Percentiles rank a stretch among this genome's conserved stretches.
phyloP scores from a whole-genome alignment of 2,329 filamentous ascomycete genomes.

The Diaporthe batatas region DNA sequence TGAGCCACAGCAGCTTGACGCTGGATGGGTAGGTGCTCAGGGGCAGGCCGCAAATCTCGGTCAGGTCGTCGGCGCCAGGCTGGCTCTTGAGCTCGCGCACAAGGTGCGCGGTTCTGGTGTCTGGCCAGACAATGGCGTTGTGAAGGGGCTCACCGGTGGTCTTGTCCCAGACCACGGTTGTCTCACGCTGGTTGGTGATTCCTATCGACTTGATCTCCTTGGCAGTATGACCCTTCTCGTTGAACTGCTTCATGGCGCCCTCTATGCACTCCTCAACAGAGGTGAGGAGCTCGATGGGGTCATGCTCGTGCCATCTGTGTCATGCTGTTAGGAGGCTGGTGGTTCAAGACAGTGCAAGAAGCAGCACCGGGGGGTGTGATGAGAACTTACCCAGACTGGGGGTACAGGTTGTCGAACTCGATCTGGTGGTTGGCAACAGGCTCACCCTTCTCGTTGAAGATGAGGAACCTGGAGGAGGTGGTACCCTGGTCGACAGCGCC shows the following conservation, averaged over 20 bases:
- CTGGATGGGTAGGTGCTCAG: slow-evolving; percentile 91
- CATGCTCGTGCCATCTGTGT: slow-evolving; percentile 88
- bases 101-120: slow-evolving; percentile 80
- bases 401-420: slow-evolving; percentile 88
- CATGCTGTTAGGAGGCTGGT: slow-evolving; percentile 37
- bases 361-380: slow-evolving; percentile 10
- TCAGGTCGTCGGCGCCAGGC: slow-evolving; percentile 76
- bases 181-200: slow-evolving; percentile 93
- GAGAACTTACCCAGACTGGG: slow-evolving; percentile 80
- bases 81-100: slow-evolving; percentile 81
- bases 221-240: slow-evolving; percentile 75
- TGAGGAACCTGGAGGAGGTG: slow-evolving; percentile 89
- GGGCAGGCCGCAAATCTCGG: slow-evolving; percentile 81
- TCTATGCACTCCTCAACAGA: slow-evolving; percentile 86
- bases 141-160: slow-evolving; percentile 83
- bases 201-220: slow-evolving; percentile 82
- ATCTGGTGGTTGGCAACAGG: slow-evolving; percentile 87
- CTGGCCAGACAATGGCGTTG: slow-evolving; percentile 92
- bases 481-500: slow-evolving; percentile 93
- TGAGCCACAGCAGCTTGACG: slow-evolving; percentile 86
- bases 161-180: slow-evolving; percentile 86
- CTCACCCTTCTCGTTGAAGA: slow-evolving; percentile 85
- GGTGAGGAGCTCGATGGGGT: slow-evolving; percentile 80
- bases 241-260: slow-evolving; percentile 78
- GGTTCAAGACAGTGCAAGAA: slow-evolving; percentile 37